Conservation (phyloP, 108 stramenopile genomes). For the Cyclotella kingstonii region DNA sequence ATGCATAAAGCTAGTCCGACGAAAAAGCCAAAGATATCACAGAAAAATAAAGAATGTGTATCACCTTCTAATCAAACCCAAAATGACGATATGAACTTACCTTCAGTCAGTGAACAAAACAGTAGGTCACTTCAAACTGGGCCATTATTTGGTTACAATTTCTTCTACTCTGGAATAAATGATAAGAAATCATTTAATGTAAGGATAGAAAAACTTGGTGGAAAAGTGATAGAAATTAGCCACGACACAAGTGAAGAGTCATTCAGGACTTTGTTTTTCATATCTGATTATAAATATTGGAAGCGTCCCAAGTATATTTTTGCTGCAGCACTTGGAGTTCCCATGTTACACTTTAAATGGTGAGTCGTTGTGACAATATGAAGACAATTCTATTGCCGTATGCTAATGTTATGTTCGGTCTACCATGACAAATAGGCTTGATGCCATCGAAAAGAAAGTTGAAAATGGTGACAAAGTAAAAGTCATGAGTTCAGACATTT, state of each 20-base stretch:
- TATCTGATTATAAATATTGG: slow-evolving; percentile 14
- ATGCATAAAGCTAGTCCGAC: background rate
- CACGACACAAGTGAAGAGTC: background rate
- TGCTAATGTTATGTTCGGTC: no score
- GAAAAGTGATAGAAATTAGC: background rate
- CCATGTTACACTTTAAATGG: slow-evolving; percentile 40
- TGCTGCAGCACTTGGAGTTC: slow-evolving; percentile 34
- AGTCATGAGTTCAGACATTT: slow-evolving; percentile 33
- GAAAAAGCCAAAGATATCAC: background rate
- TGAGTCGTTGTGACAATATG: no score
- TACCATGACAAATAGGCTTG: slow-evolving; percentile 2
- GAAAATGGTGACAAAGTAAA: slow-evolving; percentile 14
- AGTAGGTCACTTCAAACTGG: background rate
- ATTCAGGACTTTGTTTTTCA: background rate
- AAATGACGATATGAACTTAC: background rate
- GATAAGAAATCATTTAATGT: background rate
- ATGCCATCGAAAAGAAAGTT: slow-evolving; percentile 22
- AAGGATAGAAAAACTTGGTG: slow-evolving; percentile 4
- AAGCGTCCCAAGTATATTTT: slow-evolving; percentile 37
- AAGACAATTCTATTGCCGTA: no score
- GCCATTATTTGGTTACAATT: background rate
- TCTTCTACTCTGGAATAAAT: background rate
- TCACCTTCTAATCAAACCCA: slow-evolving; percentile 1
- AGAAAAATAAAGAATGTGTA: background rate
- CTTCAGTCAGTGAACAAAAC: background rate